Evolutionary conservation across 1,284 basidiomycete species (phyloP), one percentile per base, ranked within the genome.

Genomic region (Fomes fomentarius): DNA sequence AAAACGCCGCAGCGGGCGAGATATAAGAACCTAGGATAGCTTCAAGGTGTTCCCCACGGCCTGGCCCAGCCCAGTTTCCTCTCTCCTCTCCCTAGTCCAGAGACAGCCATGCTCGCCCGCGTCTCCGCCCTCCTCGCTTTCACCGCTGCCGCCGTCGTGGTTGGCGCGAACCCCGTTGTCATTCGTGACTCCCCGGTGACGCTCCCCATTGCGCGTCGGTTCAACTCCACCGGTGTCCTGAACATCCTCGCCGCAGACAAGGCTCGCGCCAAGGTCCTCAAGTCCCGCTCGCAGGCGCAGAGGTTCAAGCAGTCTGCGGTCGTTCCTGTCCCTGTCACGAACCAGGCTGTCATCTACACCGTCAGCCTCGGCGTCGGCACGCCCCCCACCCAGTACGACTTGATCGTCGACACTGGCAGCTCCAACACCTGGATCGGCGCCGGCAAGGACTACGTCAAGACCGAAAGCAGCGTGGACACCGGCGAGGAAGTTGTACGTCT

Each of bases 391-490:
- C 50, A 48, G n/a, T 68, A 65, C 52, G 53, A 56, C 35, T 49
- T 69, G 25, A 58, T 69, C 42, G 56, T 69, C 34, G 68, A 70
- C 38, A 68, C 66, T 2, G 68, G 68, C n/a, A 68, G 66, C 49
- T 84, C 84, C 22, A 85, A 85, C 71, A 87, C 84, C 7, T 87
- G 85, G 85, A 71, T 87, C 41, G 84, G 84, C 22, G 81, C 83
- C 11, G 57, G 30, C 17, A 67, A 52, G 17, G 12, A 67, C 1
- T 86, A 82, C 59, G 66, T 66, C 14, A 40, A 58, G 55, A 85
- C 84, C 1, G 71, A 69, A 57, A 79, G 80, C 45, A 81, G 80
- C 51, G 46, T 42, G 17, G 57, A 58, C 34, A 68, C 66, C 6
- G 63, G 61, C 25, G 49, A 64, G 15, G 44, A 52, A 25, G 55